Base-by-base conservation (phyloP, 139 green algal species). In the Zygnema cylindricum region DNA sequence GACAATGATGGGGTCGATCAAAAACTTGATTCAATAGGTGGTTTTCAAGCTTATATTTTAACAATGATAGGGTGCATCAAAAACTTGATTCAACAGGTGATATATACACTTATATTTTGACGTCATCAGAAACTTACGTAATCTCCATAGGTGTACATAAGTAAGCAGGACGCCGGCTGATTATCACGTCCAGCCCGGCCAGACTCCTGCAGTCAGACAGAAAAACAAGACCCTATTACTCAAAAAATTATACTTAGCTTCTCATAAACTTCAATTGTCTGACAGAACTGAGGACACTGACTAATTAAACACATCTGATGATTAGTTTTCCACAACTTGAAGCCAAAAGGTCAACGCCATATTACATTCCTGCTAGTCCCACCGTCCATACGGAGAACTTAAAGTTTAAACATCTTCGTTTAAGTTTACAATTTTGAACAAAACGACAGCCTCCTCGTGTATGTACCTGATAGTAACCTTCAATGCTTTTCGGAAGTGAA, bases 391-490 rank as follows among this genome's bases (percentile, higher is more conserved):
- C n/a, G n/a, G n/a, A n/a, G n/a, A n/a, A n/a, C n/a, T n/a, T n/a
- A n/a, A n/a, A n/a, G n/a, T n/a, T n/a, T n/a, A n/a, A n/a, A n/a
- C n/a, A n/a, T n/a, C n/a, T n/a, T n/a, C n/a, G n/a, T n/a, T n/a
- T n/a, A n/a, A n/a, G n/a, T n/a, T n/a, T n/a, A n/a, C n/a, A n/a
- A n/a, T n/a, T n/a, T n/a, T n/a, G n/a, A n/a, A n/a, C n/a, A n/a
- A n/a, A n/a, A n/a, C n/a, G n/a, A n/a, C n/a, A n/a, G n/a, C n/a
- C n/a, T n/a, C n/a, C n/a, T n/a, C n/a, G n/a, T n/a, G n/a, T n/a
- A n/a, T n/a, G 22, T 90, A 91, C 95, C 84, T 94, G 92, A 57
- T 94, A 83, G 63, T 94, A 94, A 7, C 77, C 88, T 83, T 94
- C 92, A 3, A 94, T 82, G 1, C 77, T 92, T 57, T 94, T 94